Conservation (phyloP, 257 asterid species). For the Solanum chmielewskii region DNA sequence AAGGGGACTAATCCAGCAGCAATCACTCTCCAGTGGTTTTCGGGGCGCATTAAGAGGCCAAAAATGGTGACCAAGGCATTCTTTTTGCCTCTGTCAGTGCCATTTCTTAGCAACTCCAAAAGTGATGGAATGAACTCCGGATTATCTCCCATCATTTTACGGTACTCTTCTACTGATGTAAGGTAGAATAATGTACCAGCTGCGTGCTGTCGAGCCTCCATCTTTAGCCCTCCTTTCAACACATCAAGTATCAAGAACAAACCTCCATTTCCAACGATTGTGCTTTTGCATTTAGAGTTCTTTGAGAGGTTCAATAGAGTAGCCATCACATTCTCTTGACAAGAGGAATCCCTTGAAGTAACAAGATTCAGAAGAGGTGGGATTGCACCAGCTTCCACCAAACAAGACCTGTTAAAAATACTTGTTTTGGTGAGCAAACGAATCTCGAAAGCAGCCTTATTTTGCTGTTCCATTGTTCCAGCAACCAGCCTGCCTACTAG, state of each 20-base stretch:
- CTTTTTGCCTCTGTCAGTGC: slow-evolving; percentile 41
- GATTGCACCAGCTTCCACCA: slow-evolving; percentile 50
- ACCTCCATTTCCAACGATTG: slow-evolving; percentile 40
- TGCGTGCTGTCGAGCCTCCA: slow-evolving; percentile 64
- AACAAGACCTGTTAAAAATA: slow-evolving; percentile 60
- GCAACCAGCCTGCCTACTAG: slow-evolving; percentile 37
- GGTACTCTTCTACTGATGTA: slow-evolving; percentile 54
- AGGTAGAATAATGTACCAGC: slow-evolving; percentile 71
- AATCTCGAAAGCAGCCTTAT: slow-evolving; percentile 48
- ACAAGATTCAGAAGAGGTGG: slow-evolving; percentile 40
- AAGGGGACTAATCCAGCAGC: slow-evolving; percentile 44
- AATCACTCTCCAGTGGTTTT: slow-evolving; percentile 44
- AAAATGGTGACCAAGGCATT: slow-evolving; percentile 45
- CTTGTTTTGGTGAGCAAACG: slow-evolving; percentile 77
- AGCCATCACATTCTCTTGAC: slow-evolving; percentile 54
- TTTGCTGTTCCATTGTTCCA: slow-evolving; percentile 27
- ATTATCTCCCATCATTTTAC: slow-evolving; percentile 36
- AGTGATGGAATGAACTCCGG: slow-evolving; percentile 40
- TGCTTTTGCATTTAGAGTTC: slow-evolving; percentile 20
- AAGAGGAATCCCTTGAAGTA: slow-evolving; percentile 15
- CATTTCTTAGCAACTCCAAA: slow-evolving; percentile 27
- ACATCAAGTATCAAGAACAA: slow-evolving; percentile 32
- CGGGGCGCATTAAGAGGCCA: slow-evolving; percentile 46
- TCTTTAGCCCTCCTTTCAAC: slow-evolving; percentile 26
- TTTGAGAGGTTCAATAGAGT: slow-evolving; percentile 55